Evolutionary conservation across 73 alveolate genomes (phyloP), one percentile per base, ranked within the genome.

Genomic region (Symbiodinium natans): DNA sequence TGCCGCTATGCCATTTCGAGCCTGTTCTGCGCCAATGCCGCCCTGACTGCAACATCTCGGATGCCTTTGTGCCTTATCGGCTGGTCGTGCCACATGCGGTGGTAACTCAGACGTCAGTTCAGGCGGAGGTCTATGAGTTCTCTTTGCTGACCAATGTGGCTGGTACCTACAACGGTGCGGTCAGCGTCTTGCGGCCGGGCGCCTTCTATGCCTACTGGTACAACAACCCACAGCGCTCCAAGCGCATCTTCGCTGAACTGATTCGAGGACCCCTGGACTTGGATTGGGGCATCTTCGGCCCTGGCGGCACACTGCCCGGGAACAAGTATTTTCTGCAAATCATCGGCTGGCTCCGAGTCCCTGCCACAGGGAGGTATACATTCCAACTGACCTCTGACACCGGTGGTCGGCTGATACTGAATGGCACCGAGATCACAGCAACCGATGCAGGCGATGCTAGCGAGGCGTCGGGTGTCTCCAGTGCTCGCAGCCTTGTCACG

Each of bases 101-200:
- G 25, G 97, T 90, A 34, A 39, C 39, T 34, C 46, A 68, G 80
- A 48, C 56, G 38, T 71, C 87, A 9, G 97, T 90, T 8, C 43
- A 90, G 10, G 97, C 73, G 11, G 97, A 90, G 97, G 88, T 90
- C 97, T 90, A 90, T 33, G 97, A 90, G 54, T 90, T 71, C 88
- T 41, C 89, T n/a, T 27, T 90, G 52, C 43, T 29, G 41, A 25
- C 88, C 29, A 68, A 71, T 23, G 88, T 90, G 15, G 77, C 97
- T n/a, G 97, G 97, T 5, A 23, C 48, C 52, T 90, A 90, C 40
- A 75, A 90, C 39, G 83, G 77, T 0, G 97, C 85, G 15, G 97
- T 90, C 41, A 90, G 97, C 52, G 89, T 90, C 0, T n/a, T 90
- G 56, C 43, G 97, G 80, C 97, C 97, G 5, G 97, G 97, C 11